Conservation (phyloP, 371 early-diverging fungal species). For the Batkoa obscura region DNA sequence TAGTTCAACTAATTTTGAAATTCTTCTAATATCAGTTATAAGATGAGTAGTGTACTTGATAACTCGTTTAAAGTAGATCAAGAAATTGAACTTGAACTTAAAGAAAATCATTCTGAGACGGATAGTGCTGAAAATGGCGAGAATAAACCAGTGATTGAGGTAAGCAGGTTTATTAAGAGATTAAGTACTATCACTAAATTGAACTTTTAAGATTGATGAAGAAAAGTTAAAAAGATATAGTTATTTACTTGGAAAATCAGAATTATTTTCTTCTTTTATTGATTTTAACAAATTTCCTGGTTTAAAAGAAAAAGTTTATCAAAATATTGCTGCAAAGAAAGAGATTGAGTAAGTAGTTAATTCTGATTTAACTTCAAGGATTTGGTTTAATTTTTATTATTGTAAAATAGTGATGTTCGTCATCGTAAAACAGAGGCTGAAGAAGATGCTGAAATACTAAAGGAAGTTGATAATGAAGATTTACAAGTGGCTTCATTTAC, state of each 20-base stretch:
- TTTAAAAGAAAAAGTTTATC: not conserved
- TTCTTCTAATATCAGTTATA: no score
- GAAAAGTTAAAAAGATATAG: not conserved
- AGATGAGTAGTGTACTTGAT: no score
- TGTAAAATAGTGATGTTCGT: not conserved
- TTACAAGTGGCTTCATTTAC: not conserved
- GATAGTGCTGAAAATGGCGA: no score
- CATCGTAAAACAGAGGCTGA: slow-evolving; percentile 1
- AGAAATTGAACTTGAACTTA: no score
- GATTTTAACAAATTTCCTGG: not conserved
- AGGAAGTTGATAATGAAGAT: not conserved
- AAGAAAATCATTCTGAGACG: no score
- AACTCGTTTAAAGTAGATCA: no score
- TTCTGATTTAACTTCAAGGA: not conserved
- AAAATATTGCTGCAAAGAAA: not conserved
- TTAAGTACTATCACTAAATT: no score
- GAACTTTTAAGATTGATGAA: not conserved
- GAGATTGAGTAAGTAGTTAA: not conserved
- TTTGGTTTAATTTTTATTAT: no score
- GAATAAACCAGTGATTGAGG: no score
- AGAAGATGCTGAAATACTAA: not conserved
- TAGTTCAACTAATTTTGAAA: no score
- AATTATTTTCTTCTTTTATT: not conserved
- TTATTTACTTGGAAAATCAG: not conserved
- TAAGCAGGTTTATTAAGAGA: no score